Conservation (phyloP, 2,329 filamentous ascomycete genomes). For the Periconia digitata region DNA sequence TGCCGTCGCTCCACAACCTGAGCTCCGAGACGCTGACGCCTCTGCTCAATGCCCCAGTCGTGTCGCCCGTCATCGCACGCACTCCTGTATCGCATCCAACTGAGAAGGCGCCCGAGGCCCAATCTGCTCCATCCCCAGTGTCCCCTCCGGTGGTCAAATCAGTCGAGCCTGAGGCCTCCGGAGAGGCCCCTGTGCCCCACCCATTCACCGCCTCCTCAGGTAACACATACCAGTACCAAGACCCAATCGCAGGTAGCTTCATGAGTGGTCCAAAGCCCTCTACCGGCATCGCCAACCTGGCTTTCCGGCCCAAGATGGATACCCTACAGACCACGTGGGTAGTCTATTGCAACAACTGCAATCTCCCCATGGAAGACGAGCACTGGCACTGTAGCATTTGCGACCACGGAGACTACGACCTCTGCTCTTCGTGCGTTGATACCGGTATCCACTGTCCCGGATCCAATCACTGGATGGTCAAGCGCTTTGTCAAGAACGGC, state of each 20-base stretch:
- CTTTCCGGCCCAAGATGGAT: conserved; percentile 46
- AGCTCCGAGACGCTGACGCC: conserved; percentile 31
- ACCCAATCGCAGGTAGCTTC: conserved; percentile 20
- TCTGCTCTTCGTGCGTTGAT: conserved; percentile 79
- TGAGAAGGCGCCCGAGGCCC: conserved; percentile 12
- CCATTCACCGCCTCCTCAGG: conserved; percentile 41
- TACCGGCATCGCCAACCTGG: conserved; percentile 30
- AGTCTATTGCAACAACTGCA: conserved; percentile 93
- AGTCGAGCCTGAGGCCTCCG: conserved; percentile 19
- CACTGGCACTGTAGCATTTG: conserved; percentile 97
- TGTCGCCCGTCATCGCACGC: conserved; percentile 31
- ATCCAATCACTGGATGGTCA: conserved; percentile 89
- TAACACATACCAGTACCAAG: conserved; percentile 17
- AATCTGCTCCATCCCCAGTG: conserved; percentile 19
- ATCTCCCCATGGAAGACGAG: conserved; percentile 71
- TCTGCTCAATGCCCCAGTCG: conserved; percentile 16
- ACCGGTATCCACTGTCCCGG: conserved; percentile 76
- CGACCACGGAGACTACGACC: conserved; percentile 90
- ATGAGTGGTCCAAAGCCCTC: conserved; percentile 33
- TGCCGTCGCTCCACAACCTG: conserved; percentile 25
- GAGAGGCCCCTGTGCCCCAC: conserved; percentile 46
- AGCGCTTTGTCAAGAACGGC: conserved; percentile 78
- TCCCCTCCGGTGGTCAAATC: conserved; percentile 21
- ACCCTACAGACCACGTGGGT: conserved; percentile 61
- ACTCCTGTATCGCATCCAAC: conserved; percentile 18